Evolutionary conservation across 108 stramenopile species (phyloP), one percentile per base, ranked within the genome.

Genomic region (Halocafeteria seosinensis): DNA sequence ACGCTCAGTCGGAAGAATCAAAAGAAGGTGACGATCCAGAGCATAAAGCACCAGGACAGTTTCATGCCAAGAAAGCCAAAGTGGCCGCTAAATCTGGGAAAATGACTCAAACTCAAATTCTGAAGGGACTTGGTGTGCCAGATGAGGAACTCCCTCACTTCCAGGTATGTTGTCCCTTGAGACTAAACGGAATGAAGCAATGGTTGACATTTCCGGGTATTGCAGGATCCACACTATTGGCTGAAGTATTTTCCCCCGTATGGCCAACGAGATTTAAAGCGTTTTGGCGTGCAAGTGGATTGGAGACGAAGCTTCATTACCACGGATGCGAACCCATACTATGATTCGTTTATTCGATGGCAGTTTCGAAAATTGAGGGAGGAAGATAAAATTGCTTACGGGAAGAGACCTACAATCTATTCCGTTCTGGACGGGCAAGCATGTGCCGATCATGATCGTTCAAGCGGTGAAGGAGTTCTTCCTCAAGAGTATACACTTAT

Each of bases 401-500:
- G 95, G 47, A 92, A 91, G 67, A 75, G 95, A 23, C 90, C 92
- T 65, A 98, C 90, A 74, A 87, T 98, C 21, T 98, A 74, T 72
- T 86, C 88, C 30, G 66, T 87, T 63, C 79, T 89, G 25, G 93
- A 98, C 76, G 88, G 88, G 17, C 95, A 98, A 82, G 91, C 91
- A 0, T 98, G 95, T 73, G 91, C 91, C 8, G 95, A 98, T 71
- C 95, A 98, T 67, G 95, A 98, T 71, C 81, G 95, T 38, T 83
- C 85, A 34, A 85, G 84, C 37, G 95, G 95, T 21, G 95, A 98
- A 75, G 91, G 91, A 21, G 92, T 93, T 13, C 90, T 89, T 9
- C 91, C 95, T 1, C 92, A 98, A 72, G 95, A 98, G 71, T 98
- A 98, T 75, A 90, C 90, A 13, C 70, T 98, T 72, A 90, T 95